Conservation (phyloP, 441 rosid genomes). For the Populus hybrid region DNA sequence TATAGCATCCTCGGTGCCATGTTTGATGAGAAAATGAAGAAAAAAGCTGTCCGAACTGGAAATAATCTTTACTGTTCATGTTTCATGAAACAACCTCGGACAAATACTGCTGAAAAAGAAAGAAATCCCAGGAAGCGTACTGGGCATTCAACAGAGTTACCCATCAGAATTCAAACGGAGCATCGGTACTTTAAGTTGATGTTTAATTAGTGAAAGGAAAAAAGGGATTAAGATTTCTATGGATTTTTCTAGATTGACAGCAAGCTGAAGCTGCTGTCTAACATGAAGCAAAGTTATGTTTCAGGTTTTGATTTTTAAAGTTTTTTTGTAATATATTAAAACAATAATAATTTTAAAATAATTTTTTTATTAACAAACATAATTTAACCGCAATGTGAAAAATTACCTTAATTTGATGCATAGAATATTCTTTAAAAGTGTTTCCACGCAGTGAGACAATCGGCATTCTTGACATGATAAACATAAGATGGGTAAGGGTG, state of each 20-base stretch:
- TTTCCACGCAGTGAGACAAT: slow-evolving; percentile 22
- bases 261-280: neutral
- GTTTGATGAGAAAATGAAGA: neutral
- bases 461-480: slow-evolving; percentile 14
- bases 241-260: neutral
- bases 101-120: neutral
- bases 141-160: too few relatives aligned
- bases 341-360: too few relatives aligned
- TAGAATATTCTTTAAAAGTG: slow-evolving; percentile 1
- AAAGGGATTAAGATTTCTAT: too few relatives aligned
- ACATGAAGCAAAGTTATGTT: neutral
- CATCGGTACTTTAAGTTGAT: too few relatives aligned
- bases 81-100: neutral
- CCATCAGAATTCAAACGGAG: too few relatives aligned
- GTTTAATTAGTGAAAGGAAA: too few relatives aligned
- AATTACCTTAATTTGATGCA: neutral
- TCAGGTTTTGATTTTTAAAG: too few relatives aligned
- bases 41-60: neutral
- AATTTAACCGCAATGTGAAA: neutral
- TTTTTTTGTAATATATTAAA: neutral
- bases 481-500: slow-evolving; percentile 11
- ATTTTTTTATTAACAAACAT: neutral
- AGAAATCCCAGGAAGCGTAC: neutral
- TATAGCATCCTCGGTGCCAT: neutral
- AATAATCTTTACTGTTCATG: neutral